Conservation (phyloP, 805 yeast genomes). For the Barnettozyma sucrosica region DNA sequence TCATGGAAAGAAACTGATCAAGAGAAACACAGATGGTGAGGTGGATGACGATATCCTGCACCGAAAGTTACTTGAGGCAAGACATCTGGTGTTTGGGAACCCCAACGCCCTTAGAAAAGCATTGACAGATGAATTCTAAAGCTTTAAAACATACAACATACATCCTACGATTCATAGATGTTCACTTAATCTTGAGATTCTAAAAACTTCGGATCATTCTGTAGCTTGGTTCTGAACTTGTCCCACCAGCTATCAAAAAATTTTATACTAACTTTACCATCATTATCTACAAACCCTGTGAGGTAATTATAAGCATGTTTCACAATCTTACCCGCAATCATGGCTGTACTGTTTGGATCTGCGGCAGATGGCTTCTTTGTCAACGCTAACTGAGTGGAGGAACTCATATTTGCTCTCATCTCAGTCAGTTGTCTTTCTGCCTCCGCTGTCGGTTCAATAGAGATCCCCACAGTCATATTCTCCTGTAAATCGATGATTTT, state of each 20-base stretch:
- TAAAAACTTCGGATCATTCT: slow-evolving; percentile 77
- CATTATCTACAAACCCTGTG: slow-evolving; percentile 76
- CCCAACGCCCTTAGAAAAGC: slow-evolving; percentile 64
- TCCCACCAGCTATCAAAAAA: slow-evolving; percentile 95
- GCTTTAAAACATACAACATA: background rate
- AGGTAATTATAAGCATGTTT: slow-evolving; percentile 88
- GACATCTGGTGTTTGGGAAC: slow-evolving; percentile 75
- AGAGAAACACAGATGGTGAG: slow-evolving; percentile 24
- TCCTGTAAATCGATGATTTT: slow-evolving; percentile 21
- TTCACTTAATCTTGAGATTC: slow-evolving; percentile 31
- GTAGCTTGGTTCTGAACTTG: slow-evolving; percentile 69
- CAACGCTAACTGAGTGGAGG: slow-evolving; percentile 26
- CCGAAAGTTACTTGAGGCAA: slow-evolving; percentile 35
- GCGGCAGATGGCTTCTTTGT: slow-evolving; percentile 20
- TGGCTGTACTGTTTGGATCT: slow-evolving; percentile 43
- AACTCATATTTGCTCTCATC: slow-evolving; percentile 22
- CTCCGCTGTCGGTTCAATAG: slow-evolving; percentile 70
- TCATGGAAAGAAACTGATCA: slow-evolving; percentile 25
- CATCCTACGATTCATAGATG: background rate
- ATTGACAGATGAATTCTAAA: slow-evolving; percentile 44
- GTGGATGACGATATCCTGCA: slow-evolving; percentile 31
- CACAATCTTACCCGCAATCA: slow-evolving; percentile 80
- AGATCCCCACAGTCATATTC: slow-evolving; percentile 66
- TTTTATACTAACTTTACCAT: slow-evolving; percentile 81
- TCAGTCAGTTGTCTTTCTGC: slow-evolving; percentile 55